Evolutionary conservation across 2,329 filamentous ascomycete genomes (phyloP), one percentile per base, ranked within the genome.

Genomic region (Chalara sp.): DNA sequence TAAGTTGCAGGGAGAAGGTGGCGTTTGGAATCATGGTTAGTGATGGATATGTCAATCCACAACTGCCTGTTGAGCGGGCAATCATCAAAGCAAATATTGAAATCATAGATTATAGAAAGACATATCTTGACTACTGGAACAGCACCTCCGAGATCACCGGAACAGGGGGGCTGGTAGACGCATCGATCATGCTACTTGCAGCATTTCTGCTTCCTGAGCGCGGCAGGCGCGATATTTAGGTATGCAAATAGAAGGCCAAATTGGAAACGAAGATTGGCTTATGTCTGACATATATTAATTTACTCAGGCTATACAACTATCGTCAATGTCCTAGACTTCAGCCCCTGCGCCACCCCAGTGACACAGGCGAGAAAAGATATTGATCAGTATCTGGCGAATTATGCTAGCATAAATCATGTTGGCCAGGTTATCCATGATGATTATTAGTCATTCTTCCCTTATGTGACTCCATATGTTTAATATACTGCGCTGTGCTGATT

Each of bases 271-370:
- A 21, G 21, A 21, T 21, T 21, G 21, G 3, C 21, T 21, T 21
- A 21, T 3, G 21, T 84, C 81, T 0, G 69, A 75, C 0, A 3
- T 21, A 21, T 21, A 21, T 21, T 21, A 21, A 21, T 21, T 21
- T 21, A 21, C 21, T 21, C 21, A 21, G 21, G 21, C 2, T 21
- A 21, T 21, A 21, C 21, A 21, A 21, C 21, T 21, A 75, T 81
- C 52, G 87, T 82, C 80, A 87, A 87, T 61, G 59, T 86, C 41
- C 72, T 87, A 2, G 83, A 87, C 60, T 85, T 84, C 60, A 79
- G 83, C 0, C 74, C 72, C 10, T 67, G 76, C 2, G 74, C 80
- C 0, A 83, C 87, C 60, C 83, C 83, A 0, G 78, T 76, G 1
- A 65, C 61, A 1, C 63, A 52, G 39, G 54, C 63, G 40, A 50